Evolutionary conservation across 129 eudicot genomes (phyloP).

Genomic region (Tanacetum coccineum): DNA sequence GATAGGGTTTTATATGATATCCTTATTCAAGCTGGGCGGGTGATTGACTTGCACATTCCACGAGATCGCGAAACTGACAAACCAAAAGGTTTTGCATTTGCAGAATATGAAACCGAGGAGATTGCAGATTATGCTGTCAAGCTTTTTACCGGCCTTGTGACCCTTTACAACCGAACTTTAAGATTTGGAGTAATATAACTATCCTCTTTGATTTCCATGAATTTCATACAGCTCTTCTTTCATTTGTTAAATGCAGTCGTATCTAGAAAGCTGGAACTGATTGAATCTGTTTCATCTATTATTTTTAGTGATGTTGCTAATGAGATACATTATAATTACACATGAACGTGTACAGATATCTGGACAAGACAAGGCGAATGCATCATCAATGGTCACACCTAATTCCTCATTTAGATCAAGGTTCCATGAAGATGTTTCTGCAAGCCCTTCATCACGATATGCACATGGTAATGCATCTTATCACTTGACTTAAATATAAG

Average conservation of each 20-base stretch:
- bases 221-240: not conserved
- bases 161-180: conserved; percentile 61
- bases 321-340: conserved; percentile 6
- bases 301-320: not conserved
- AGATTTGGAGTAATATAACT: conserved; percentile 62
- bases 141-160: conserved; percentile 85
- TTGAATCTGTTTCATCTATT: not conserved
- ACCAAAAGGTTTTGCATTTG: conserved; percentile 90
- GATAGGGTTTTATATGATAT: conserved; percentile 93
- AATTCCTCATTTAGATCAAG: conserved; percentile 45
- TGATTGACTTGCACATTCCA: conserved; percentile 65
- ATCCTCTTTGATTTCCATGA: conserved; percentile 8
- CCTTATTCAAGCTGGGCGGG: conserved; percentile 89
- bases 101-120: conserved; percentile 84
- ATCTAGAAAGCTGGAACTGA: not conserved
- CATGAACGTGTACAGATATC: conserved; percentile 56
- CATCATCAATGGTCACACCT: conserved; percentile 22
- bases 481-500: not conserved
- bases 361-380: conserved; percentile 68
- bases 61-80: conserved; percentile 64
- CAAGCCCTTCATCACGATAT: conserved; percentile 28
- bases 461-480: conserved; percentile 41
- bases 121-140: conserved; percentile 83
- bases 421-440: conserved; percentile 40
- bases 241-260: not conserved